Percentiles rank a stretch among this genome's conserved stretches.
These are phyloP conservation scores for Eimeria maxima DNA, from an alignment of 169 alveolate species.

Conservation along the genomic window DNA sequence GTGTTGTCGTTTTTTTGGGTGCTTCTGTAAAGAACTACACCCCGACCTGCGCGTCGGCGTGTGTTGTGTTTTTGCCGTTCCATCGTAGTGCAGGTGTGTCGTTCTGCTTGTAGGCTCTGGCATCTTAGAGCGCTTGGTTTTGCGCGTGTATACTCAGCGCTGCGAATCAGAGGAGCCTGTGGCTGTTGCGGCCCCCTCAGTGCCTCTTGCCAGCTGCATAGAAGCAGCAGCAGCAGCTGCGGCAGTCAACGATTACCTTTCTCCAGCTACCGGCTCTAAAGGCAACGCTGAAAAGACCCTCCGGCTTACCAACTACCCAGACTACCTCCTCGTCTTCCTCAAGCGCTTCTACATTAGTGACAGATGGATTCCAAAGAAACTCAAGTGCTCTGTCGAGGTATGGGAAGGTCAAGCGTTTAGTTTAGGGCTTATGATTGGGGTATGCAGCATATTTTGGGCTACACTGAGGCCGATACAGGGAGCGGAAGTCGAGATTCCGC, in stretches of 20 bases:
- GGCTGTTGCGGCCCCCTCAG: conserved; percentile 73
- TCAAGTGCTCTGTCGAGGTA: conserved; percentile 86
- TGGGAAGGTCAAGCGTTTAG: conserved; percentile 22
- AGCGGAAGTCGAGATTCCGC: neutral
- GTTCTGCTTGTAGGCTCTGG: neutral
- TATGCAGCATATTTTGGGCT: neutral
- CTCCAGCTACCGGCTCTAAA: conserved; percentile 72
- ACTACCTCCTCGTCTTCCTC: conserved; percentile 87
- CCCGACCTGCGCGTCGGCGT: neutral
- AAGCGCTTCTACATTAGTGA: conserved; percentile 88
- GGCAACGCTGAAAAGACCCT: conserved; percentile 80
- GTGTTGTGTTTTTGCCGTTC: neutral
- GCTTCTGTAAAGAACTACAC: neutral
- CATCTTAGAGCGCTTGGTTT: neutral
- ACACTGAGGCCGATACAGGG: neutral
- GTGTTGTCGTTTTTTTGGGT: neutral
- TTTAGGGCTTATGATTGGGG: neutral
- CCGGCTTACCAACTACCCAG: conserved; percentile 86
- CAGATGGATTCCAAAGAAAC: conserved; percentile 87
- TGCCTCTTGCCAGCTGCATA: conserved; percentile 57
- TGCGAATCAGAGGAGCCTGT: conserved; percentile 21
- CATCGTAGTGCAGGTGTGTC: neutral
- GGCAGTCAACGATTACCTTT: conserved; percentile 47
- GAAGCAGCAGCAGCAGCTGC: conserved; percentile 58
- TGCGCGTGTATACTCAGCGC: neutral